Conservation (phyloP, 306 rosid genomes). For the Prunus armeniaca region DNA sequence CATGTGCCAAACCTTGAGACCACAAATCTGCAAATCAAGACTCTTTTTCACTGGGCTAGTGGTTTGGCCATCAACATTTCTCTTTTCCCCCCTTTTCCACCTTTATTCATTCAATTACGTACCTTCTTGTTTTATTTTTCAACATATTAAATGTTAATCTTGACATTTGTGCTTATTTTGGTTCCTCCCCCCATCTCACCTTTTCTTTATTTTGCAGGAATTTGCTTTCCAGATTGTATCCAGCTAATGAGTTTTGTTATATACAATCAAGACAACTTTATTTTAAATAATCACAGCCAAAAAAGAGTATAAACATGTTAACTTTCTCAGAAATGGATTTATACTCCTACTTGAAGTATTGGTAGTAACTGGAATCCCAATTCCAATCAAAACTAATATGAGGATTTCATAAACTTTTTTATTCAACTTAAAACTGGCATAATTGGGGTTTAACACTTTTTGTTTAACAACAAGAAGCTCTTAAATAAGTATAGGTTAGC, state of each 20-base stretch:
- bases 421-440: too few species aligned
- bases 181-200: neutral
- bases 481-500: too few species aligned
- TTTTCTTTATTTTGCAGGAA: neutral
- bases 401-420: too few species aligned
- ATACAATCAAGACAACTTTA: neutral
- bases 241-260: neutral
- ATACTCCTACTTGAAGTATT: too few species aligned
- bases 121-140: neutral
- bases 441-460: too few species aligned
- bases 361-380: too few species aligned
- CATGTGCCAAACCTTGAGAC: accelerated
- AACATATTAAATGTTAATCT: neutral
- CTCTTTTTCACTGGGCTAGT: too few species aligned
- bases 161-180: too few species aligned
- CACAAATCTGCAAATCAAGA: too few species aligned
- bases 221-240: neutral
- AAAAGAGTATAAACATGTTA: neutral
- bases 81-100: neutral
- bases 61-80: neutral
- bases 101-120: neutral
- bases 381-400: too few species aligned
- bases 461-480: too few species aligned
- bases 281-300: neutral
- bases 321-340: too few species aligned